These are phyloP conservation scores for Clitoria ternatea DNA, from an alignment of 306 rosid species.

Conservation along the genomic window DNA sequence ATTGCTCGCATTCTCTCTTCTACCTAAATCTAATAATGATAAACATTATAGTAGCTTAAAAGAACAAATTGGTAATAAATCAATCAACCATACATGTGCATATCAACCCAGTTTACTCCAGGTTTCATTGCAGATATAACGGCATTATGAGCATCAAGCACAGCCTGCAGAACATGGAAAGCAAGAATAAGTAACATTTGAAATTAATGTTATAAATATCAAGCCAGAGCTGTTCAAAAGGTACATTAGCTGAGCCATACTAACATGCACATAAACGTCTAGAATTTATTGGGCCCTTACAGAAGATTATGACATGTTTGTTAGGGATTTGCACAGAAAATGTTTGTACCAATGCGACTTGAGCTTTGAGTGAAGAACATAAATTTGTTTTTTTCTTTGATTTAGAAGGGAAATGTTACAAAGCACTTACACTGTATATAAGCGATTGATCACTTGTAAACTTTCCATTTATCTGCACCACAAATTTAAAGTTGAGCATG, in stretches of 20 bases:
- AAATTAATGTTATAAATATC: conserved; percentile 9
- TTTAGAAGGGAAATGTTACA: not conserved
- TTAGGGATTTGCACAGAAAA: conserved; percentile 17
- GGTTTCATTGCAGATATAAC: conserved; percentile 79
- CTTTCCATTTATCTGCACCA: conserved; percentile 81
- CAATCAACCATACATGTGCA: conserved; percentile 68
- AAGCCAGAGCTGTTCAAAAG: not conserved
- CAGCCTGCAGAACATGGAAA: conserved; percentile 58
- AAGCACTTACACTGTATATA: conserved; percentile 63
- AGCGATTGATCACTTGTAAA: conserved; percentile 75
- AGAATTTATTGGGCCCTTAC: not conserved
- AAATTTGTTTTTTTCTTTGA: conserved; percentile 1
- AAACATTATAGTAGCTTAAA: conserved; percentile 12
- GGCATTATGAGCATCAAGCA: conserved; percentile 84
- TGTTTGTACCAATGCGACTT: not conserved
- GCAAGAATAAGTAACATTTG: not conserved
- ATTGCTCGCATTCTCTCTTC: too few species aligned
- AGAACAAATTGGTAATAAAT: not conserved
- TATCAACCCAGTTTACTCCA: conserved; percentile 74
- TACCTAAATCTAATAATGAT: too few species aligned
- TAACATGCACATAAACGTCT: not conserved
- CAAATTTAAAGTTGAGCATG: conserved; percentile 15
- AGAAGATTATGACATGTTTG: not conserved
- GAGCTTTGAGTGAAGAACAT: conserved; percentile 2
- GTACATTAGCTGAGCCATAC: conserved; percentile 7